Base-by-base conservation (phyloP, 2,329 filamentous ascomycete genomes). In the Mycocentrospora acerina region DNA sequence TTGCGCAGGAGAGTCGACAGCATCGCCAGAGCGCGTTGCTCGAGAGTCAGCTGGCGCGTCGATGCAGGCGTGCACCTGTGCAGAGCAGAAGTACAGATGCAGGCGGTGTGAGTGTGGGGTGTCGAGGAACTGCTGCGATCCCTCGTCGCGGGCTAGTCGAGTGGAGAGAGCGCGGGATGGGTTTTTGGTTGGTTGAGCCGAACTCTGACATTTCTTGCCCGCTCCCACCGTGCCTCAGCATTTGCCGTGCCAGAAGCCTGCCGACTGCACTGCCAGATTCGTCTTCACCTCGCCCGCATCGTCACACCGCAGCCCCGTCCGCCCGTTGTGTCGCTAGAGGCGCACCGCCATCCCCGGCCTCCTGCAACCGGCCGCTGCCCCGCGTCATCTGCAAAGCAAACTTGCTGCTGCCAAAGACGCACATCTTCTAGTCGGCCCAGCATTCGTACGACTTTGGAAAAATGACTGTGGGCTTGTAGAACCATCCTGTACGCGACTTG, bases 361-460 rank as follows among this genome's bases (percentile, higher is more conserved):
- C 44, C 53, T 53, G 53, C 52, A 46, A 37, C 15, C 44, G 37
- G 42, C 57, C 53, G 53, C 47, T 57, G 35, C 56, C 55, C 52
- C 58, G 55, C 62, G 57, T 60, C 53, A 55, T 47, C 46, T 42
- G 36, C 46, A 36, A n/a, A 60, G 59, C 62, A 64, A 62, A 65
- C 62, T 52, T 49, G 44, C 35, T 41, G 40, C 43, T 46, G 46
- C 56, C 43, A 40, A 51, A 38, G 50, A 41, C 48, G 39, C 36
- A 39, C 54, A 55, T 53, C 49, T 43, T 36, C 35, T 39, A 53
- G 38, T 48, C 43, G 17, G 37, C 48, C 30, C 35, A 48, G 31
- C 42, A 14, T 43, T 40, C 32, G 41, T 48, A 46, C 39, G 37
- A 43, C 43, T 32, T 42, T n/a, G 44, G 37, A 39, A 60, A 57